phyloP scores from a whole-genome alignment of 176 grass and related monocot genomes.

The Triticum aestivum region IWGSC_CS_RefSeq_v2.1 NC_057812.1:143307962-143308461 shows the following conservation, averaged over 20 bases:
- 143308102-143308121: background rate
- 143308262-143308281: background rate
- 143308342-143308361: background rate
- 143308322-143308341: background rate
- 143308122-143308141: background rate
- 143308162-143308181: background rate
- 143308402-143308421: slow-evolving; percentile 74
- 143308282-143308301: background rate
- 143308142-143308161: background rate
- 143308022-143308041: background rate
- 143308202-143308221: background rate
- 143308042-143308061: background rate
- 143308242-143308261: background rate
- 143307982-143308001: background rate
- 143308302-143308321: background rate
- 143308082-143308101: background rate
- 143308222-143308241: background rate
- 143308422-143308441: slow-evolving; percentile 62
- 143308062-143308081: background rate
- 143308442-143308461: slow-evolving; percentile 59
- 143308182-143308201: background rate
- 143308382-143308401: background rate
- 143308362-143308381: background rate
- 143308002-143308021: background rate
- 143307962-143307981: background rate